These are phyloP conservation scores for Backusella morwellensis DNA, from an alignment of 192 early-diverging fungal genomes.

Conservation along the genomic window DNA sequence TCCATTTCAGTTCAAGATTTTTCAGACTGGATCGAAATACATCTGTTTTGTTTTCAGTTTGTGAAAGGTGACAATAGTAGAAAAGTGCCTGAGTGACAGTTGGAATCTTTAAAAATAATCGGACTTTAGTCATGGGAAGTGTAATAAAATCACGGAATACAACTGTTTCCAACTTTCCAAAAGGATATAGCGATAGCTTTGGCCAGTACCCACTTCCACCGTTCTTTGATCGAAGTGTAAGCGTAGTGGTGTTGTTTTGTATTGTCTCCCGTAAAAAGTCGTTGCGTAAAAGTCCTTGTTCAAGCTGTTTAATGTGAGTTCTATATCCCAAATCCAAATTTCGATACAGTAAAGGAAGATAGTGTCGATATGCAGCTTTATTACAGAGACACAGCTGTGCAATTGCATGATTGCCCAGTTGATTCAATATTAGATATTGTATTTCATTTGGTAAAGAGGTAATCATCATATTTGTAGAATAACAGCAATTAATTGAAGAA, in stretches of 20 bases:
- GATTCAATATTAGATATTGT: neutral
- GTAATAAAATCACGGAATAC: slow-evolving; percentile 3
- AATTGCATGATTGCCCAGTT: neutral
- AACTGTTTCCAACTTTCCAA: neutral
- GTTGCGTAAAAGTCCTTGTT: neutral
- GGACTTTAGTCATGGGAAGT: neutral
- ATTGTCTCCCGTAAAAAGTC: neutral
- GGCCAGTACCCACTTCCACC: slow-evolving; percentile 4
- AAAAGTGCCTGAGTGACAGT: neutral
- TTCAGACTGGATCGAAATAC: neutral
- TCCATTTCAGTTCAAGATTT: slow-evolving; percentile 8
- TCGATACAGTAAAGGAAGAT: slow-evolving; percentile 4
- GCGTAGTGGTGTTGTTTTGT: neutral
- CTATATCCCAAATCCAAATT: slow-evolving; percentile 16
- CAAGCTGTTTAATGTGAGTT: slow-evolving; percentile 4
- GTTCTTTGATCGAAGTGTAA: neutral
- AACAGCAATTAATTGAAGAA: neutral
- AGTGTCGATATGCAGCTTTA: neutral
- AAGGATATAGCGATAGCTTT: neutral
- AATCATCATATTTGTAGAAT: neutral
- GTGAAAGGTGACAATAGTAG: neutral
- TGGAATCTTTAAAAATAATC: neutral
- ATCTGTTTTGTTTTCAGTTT: neutral
- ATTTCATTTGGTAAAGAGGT: neutral
- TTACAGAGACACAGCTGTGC: neutral